phyloP scores from a whole-genome alignment of 495 filamentous ascomycete genomes.

The Pyrenula aspistea region DNA sequence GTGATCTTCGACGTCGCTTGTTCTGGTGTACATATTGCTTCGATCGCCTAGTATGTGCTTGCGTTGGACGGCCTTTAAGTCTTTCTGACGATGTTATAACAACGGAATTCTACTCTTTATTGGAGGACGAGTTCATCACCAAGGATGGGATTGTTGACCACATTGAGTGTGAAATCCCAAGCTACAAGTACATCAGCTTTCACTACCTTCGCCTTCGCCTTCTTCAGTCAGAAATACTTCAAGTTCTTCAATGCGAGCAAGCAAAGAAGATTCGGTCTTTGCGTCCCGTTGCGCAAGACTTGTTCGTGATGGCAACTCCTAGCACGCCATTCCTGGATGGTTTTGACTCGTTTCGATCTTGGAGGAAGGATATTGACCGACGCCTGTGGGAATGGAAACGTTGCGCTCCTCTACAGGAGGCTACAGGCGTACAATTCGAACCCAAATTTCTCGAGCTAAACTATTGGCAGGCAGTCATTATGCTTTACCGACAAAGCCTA shows the following conservation, averaged over 20 bases:
- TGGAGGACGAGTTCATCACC: slow-evolving; percentile 87
- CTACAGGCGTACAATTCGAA: slow-evolving; percentile 79
- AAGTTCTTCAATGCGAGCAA: slow-evolving; percentile 86
- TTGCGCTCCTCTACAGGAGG: slow-evolving; percentile 57
- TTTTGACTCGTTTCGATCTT: slow-evolving; percentile 76
- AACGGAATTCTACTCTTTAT: slow-evolving; percentile 77
- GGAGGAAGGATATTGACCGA: slow-evolving; percentile 79
- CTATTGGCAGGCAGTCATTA: slow-evolving; percentile 96
- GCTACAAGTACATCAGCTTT: slow-evolving; percentile 78
- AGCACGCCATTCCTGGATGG: slow-evolving; percentile 74
- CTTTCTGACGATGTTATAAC: slow-evolving; percentile 91
- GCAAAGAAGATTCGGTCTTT: slow-evolving; percentile 46
- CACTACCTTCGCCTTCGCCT: slow-evolving; percentile 90
- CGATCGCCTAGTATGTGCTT: slow-evolving; percentile 82
- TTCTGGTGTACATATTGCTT: slow-evolving; percentile 98
- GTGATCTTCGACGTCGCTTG: slow-evolving; percentile 73
- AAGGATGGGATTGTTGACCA: slow-evolving; percentile 56
- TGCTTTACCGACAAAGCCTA: slow-evolving; percentile 87
- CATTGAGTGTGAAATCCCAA: slow-evolving; percentile 39
- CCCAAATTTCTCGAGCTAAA: slow-evolving; percentile 83
- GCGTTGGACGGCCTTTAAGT: slow-evolving; percentile 86
- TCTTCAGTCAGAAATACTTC: slow-evolving; percentile 88
- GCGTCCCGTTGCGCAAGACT: slow-evolving; percentile 38
- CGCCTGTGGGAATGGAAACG: slow-evolving; percentile 81
- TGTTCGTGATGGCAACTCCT: slow-evolving; percentile 65